Evolutionary conservation across 169 alveolate genomes (phyloP).

Genomic region (Plasmodium yoelii): DNA sequence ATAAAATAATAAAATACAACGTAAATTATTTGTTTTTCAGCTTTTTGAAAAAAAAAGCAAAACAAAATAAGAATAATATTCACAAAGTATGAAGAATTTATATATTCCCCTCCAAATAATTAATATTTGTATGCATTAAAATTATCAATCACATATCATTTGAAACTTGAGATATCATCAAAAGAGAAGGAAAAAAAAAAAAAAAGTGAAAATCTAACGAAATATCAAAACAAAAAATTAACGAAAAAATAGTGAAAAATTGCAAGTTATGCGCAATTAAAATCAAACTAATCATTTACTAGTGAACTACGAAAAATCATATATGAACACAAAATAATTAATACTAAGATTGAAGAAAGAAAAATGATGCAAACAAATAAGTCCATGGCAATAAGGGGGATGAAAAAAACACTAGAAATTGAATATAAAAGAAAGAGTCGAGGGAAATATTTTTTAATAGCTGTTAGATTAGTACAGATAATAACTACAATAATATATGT

Average conservation of each 20-base stretch:
- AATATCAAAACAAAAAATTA: not conserved
- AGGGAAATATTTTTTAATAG: slow-evolving; percentile 6
- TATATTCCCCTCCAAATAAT: not conserved
- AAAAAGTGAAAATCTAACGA: not conserved
- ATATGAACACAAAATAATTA: not conserved
- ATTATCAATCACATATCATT: not conserved
- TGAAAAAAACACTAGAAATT: not conserved
- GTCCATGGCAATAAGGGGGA: slow-evolving; percentile 12
- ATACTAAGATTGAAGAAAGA: not conserved
- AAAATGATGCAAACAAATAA: not conserved
- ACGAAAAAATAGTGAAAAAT: not conserved
- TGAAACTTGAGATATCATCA: not conserved
- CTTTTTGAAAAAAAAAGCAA: not conserved
- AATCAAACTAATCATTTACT: too few relatives aligned
- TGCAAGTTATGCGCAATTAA: not conserved
- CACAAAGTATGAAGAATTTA: slow-evolving; percentile 25
- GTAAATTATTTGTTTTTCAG: not conserved
- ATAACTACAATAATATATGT: slow-evolving; percentile 26
- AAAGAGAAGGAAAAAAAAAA: slow-evolving; percentile 1
- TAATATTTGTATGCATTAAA: not conserved
- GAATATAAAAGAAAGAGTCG: not conserved
- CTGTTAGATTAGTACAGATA: slow-evolving; percentile 20
- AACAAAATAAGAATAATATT: slow-evolving; percentile 12
- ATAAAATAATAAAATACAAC: not conserved
- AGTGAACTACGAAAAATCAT: too few relatives aligned